phyloP scores from a whole-genome alignment of 2,329 filamentous ascomycete genomes.

The Pestalotiopsis sp. region DNA sequence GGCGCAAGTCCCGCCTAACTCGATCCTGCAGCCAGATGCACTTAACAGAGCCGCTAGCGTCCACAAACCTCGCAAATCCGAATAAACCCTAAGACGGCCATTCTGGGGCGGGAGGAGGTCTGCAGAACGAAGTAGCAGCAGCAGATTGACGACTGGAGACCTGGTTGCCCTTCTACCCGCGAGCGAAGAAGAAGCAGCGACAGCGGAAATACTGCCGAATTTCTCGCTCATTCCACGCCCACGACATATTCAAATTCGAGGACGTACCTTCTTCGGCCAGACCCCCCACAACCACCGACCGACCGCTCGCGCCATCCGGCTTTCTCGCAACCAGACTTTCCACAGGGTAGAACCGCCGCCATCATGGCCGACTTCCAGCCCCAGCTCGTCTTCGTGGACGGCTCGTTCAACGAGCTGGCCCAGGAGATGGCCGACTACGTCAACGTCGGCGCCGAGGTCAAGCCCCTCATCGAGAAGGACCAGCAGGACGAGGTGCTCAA shows the following conservation, averaged over 20 bases:
- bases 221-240: not conserved
- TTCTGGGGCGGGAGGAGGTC: not conserved
- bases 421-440: conserved; percentile 95
- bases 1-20: not conserved
- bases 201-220: not conserved
- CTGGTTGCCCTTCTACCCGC: conserved; percentile 3
- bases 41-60: conserved; percentile 4
- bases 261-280: not conserved
- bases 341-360: not conserved
- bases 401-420: conserved; percentile 88
- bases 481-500: conserved; percentile 87
- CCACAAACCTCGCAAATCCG: conserved; percentile 11
- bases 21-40: not conserved
- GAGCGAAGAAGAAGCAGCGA: conserved; percentile 2
- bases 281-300: not conserved
- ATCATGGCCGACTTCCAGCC: conserved; percentile 43
- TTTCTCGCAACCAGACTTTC: not conserved
- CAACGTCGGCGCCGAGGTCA: conserved; percentile 78
- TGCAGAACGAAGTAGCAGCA: not conserved
- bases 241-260: not conserved
- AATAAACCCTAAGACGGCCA: conserved; percentile 9
- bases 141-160: conserved; percentile 3
- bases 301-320: not conserved
- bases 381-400: conserved; percentile 79
- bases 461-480: conserved; percentile 71